phyloP scores from a whole-genome alignment of 768 basidiomycete species.

The Kwoniella sp. region DNA sequence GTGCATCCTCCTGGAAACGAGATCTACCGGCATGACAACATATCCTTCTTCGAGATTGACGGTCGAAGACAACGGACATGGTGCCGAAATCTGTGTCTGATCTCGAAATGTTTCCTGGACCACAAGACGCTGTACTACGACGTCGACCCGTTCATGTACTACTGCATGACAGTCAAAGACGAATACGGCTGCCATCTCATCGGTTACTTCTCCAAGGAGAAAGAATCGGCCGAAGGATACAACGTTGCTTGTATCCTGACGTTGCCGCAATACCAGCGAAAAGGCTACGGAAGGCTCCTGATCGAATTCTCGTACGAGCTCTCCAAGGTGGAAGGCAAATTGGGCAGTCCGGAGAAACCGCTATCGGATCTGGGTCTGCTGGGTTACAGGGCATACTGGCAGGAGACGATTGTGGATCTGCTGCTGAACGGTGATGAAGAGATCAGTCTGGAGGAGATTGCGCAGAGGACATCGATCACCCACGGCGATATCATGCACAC shows the following conservation, averaged over 20 bases:
- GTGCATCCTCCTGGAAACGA: conserved; percentile 97
- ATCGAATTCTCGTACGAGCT: conserved; percentile 99
- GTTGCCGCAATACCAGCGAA: conserved; percentile 96
- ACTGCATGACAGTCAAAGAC: conserved; percentile 95
- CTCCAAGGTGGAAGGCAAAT: conserved; percentile 91
- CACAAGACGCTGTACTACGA: conserved; percentile 99
- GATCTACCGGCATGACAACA: conserved; percentile 95
- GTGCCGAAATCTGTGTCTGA: conserved; percentile 93
- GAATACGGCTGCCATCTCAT: conserved; percentile 88
- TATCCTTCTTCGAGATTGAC: conserved; percentile 98
- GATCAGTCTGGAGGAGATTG: conserved; percentile 94
- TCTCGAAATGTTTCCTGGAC: conserved; percentile 98
- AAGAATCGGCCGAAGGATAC: conserved; percentile 96
- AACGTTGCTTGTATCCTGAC: conserved; percentile 99
- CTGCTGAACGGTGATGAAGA: conserved; percentile 73
- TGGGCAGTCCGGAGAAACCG: conserved; percentile 97
- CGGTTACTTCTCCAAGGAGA: conserved; percentile 99
- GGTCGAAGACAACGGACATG: conserved; percentile 93
- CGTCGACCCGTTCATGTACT: conserved; percentile 99
- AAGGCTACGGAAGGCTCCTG: conserved; percentile 90
- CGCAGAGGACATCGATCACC: conserved; percentile 90
- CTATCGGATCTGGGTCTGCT: conserved; percentile 90
- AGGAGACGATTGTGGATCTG: conserved; percentile 90
- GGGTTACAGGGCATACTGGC: conserved; percentile 95
- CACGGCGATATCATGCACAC: conserved; percentile 98